Percentiles rank a stretch among this genome's conserved stretches.
Conservation (phyloP, 768 basidiomycete species). For the Lentinula detonsa region DNA sequence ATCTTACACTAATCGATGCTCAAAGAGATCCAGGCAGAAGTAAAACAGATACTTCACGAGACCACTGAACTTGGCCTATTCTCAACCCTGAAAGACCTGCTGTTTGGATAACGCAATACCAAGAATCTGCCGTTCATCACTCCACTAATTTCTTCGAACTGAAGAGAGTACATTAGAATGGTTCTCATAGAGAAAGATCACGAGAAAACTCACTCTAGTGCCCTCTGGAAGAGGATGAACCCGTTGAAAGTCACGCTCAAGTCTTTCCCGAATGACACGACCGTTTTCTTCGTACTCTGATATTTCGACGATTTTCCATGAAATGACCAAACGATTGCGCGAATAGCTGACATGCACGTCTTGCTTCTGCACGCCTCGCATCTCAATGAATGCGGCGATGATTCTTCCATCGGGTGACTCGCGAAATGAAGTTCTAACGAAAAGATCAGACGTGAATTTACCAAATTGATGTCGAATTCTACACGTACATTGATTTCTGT, state of each 20-base stretch:
- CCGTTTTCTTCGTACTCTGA: conserved; percentile 59
- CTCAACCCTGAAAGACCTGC: conserved; percentile 41
- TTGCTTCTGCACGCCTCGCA: conserved; percentile 64
- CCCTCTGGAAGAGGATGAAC: conserved; percentile 71
- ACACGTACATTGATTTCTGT: conserved; percentile 58
- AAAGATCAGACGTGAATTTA: conserved; percentile 11
- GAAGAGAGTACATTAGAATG: neutral
- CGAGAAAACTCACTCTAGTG: conserved; percentile 45
- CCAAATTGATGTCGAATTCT: conserved; percentile 5
- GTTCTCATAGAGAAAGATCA: neutral
- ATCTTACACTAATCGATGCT: neutral
- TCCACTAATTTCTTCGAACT: conserved; percentile 75
- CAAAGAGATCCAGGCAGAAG: neutral
- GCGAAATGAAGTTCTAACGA: conserved; percentile 55
- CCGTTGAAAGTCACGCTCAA: conserved; percentile 58
- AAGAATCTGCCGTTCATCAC: conserved; percentile 58
- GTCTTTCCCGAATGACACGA: conserved; percentile 53
- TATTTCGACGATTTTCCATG: conserved; percentile 57
- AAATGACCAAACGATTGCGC: conserved; percentile 53
- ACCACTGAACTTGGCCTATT: conserved; percentile 31
- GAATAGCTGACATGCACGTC: conserved; percentile 75
- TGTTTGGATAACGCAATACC: conserved; percentile 62
- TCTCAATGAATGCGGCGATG: conserved; percentile 65
- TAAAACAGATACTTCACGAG: neutral
- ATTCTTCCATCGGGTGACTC: conserved; percentile 68